Evolutionary conservation across 2,329 filamentous ascomycete species (phyloP).

Genomic region (Cordyceps javanica): DNA sequence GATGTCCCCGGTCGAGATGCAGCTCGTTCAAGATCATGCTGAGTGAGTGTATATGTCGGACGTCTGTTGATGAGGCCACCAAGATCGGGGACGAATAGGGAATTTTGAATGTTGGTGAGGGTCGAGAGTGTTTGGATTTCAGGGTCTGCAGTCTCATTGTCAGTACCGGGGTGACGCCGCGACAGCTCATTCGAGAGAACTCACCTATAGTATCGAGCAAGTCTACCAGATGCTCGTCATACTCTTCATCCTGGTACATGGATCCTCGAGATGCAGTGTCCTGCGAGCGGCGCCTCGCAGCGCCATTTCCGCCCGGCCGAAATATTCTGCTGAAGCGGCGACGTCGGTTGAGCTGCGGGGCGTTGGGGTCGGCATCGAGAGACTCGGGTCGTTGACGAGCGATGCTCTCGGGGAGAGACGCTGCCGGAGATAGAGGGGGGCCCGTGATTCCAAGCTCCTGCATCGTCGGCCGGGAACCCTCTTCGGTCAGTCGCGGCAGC

Average conservation of each 20-base stretch:
- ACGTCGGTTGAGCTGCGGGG: not conserved
- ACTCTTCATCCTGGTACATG: conserved; percentile 24
- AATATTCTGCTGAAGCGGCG: conserved; percentile 8
- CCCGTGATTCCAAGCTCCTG: conserved; percentile 25
- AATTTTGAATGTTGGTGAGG: conserved; percentile 85
- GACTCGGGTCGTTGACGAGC: not conserved
- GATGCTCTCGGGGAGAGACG: conserved; percentile 22
- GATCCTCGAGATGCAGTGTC: not conserved
- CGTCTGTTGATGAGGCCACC: conserved; percentile 68
- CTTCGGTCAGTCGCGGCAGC: conserved; percentile 34
- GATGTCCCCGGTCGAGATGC: conserved; percentile 10
- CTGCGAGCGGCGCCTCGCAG: not conserved
- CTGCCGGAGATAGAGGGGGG: conserved; percentile 20
- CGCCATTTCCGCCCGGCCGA: conserved; percentile 10
- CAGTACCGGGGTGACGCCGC: conserved; percentile 8
- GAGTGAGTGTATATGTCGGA: conserved; percentile 69
- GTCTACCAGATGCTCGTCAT: conserved; percentile 33
- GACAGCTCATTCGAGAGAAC: not conserved
- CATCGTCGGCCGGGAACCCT: conserved; percentile 30
- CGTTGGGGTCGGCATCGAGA: not conserved
- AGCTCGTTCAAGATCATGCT: conserved; percentile 24
- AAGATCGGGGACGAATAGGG: conserved; percentile 78
- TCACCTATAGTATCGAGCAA: conserved; percentile 35
- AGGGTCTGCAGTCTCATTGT: conserved; percentile 56
- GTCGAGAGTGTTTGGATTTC: conserved; percentile 79